Base-by-base conservation (phyloP, 2,329 filamentous ascomycete species). In the Claviceps lovelessii region DNA sequence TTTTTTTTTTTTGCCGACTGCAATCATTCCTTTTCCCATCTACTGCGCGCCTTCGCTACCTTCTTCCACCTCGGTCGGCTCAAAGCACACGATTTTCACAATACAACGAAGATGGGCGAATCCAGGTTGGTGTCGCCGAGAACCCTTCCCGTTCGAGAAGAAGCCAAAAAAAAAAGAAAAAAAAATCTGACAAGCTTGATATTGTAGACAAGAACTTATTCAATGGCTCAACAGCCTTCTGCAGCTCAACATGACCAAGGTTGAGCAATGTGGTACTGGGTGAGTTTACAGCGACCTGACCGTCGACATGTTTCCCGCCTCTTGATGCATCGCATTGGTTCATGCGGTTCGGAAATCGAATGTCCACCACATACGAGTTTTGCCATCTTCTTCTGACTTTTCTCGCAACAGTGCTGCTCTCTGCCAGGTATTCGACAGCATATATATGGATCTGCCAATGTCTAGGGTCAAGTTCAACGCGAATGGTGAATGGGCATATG, bases 261-360 rank as follows among this genome's bases (percentile, higher is more conserved):
- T 98, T 70, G 93, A 98, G 76, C 93, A 98, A 79, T 97, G 91
- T 72, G 93, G 93, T 70, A 97, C 91, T 67, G 93, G 91, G 91
- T 97, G 60, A 65, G 67, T 69, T 48, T 41, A n/a, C 17, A 23
- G n/a, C 11, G 45, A 17, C 50, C 19, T 39, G 9, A 47, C 11
- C 28, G 42, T 55, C 53, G 54, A 56, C 60, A 58, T 59, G 56
- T 59, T 57, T 56, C 54, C 60, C 57, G 50, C 55, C 44, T 31
- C 50, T 35, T 39, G 39, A 46, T 35, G 23, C 37, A 29, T 35
- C 4, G 37, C 17, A 31, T 8, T 19, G 33, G 45, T 15, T 11
- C 3, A 46, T 37, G 29, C 13, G 31, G 31, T 28, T 11, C 31
- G 19, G 4, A n/a, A 7, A 19, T 8, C n/a, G 5, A 23, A 45